Conservation (phyloP, 2,329 filamentous ascomycete genomes). For the Ophiostoma novo-ulmi region DNA sequence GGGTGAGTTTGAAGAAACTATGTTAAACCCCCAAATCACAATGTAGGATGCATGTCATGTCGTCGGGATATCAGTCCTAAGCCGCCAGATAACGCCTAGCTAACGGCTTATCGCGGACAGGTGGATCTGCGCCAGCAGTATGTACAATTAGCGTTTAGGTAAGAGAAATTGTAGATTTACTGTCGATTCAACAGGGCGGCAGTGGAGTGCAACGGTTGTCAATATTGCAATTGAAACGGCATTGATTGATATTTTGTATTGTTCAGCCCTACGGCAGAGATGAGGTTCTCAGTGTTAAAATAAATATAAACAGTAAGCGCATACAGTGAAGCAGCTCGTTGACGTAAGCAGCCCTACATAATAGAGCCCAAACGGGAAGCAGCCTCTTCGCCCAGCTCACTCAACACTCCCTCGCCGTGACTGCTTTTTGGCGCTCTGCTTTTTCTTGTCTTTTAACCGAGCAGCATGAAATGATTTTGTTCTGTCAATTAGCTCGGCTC, state of each 20-base stretch:
- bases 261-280: neutral
- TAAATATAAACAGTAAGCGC: too few relatives aligned
- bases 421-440: conserved; percentile 48
- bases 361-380: neutral
- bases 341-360: neutral
- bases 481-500: neutral
- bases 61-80: neutral
- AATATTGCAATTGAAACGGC: neutral
- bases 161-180: neutral
- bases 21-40: too few relatives aligned
- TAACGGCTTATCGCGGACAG: neutral
- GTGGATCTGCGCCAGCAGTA: neutral
- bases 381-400: neutral
- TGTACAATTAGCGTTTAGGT: neutral
- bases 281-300: too few relatives aligned
- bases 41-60: neutral
- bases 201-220: neutral
- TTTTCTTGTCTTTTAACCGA: conserved; percentile 46
- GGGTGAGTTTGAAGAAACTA: neutral
- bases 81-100: neutral
- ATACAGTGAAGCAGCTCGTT: neutral
- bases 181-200: neutral
- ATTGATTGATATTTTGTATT: neutral
- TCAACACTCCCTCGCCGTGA: conserved; percentile 36
- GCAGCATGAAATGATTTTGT: conserved; percentile 41